Evolutionary conservation across 2,329 filamentous ascomycete genomes (phyloP).

Genomic region (Nemania bipapillata): DNA sequence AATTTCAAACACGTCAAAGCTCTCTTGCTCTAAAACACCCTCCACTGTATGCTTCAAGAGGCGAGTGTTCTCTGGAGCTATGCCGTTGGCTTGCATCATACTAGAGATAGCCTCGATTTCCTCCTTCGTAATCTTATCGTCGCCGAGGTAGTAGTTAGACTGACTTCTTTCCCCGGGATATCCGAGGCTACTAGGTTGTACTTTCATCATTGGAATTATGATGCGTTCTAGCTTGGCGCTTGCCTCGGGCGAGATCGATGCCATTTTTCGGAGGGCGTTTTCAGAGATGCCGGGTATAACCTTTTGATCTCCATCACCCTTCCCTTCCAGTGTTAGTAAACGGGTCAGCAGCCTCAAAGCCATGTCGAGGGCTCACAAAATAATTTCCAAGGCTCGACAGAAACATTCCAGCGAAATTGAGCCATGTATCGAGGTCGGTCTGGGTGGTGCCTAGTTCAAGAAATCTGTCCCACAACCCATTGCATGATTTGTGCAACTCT

Average conservation of each 20-base stretch:
- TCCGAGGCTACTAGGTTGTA: constrained; percentile 3
- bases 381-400: constrained; percentile 66
- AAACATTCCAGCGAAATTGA: constrained; percentile 59
- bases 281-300: constrained; percentile 42
- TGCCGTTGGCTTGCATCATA: neutral
- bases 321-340: no score
- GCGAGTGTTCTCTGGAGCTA: constrained; percentile 23
- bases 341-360: no score
- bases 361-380: constrained; percentile 41
- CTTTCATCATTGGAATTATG: neutral
- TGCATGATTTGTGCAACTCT: constrained; percentile 58
- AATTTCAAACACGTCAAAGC: neutral
- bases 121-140: neutral
- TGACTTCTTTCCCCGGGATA: neutral
- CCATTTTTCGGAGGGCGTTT: constrained; percentile 31
- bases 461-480: constrained; percentile 61
- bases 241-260: constrained; percentile 36
- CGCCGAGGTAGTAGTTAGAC: constrained; percentile 11
- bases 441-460: neutral
- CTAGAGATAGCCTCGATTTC: constrained; percentile 13
- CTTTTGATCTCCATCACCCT: constrained; percentile 49
- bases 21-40: neutral
- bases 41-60: constrained; percentile 4
- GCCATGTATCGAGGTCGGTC: neutral
- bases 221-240: neutral